Evolutionary conservation across 1,284 basidiomycete species (phyloP).

Genomic region (Irpex lacteus): DNA sequence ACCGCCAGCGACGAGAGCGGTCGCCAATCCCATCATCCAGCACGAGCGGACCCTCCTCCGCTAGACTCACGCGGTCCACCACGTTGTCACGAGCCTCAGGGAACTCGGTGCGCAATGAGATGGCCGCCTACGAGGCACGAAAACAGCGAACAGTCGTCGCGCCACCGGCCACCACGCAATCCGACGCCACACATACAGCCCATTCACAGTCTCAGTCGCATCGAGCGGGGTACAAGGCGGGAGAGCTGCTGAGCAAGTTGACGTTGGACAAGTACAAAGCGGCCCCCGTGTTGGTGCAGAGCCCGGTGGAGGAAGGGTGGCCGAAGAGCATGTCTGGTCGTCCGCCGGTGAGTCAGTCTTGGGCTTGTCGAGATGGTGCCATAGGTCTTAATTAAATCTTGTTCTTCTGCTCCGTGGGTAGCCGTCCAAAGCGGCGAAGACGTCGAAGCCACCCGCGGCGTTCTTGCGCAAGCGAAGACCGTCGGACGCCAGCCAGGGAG

Average conservation of each 20-base stretch:
- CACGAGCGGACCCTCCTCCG: background rate
- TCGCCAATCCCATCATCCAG: background rate
- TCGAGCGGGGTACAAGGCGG: background rate
- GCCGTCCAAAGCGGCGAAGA: background rate
- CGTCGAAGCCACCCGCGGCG: background rate
- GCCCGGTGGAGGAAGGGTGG: background rate
- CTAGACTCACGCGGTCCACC: background rate
- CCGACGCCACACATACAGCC: background rate
- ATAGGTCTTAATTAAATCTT: background rate
- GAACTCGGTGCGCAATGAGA: background rate
- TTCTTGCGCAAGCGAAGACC: conserved; percentile 8
- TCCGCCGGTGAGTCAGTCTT: background rate
- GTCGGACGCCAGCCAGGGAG: conserved; percentile 5
- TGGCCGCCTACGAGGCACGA: background rate
- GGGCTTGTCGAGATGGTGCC: background rate
- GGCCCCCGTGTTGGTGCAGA: background rate
- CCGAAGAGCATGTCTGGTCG: background rate
- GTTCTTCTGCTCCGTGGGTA: background rate
- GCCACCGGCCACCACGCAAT: background rate
- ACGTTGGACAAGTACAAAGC: background rate
- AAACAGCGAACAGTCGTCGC: background rate
- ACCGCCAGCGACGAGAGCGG: background rate
- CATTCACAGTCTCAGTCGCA: background rate
- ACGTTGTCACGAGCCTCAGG: background rate
- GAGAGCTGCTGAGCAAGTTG: background rate